phyloP scores from a whole-genome alignment of 2,329 filamentous ascomycete genomes.

The Epichloe typhina region DNA sequence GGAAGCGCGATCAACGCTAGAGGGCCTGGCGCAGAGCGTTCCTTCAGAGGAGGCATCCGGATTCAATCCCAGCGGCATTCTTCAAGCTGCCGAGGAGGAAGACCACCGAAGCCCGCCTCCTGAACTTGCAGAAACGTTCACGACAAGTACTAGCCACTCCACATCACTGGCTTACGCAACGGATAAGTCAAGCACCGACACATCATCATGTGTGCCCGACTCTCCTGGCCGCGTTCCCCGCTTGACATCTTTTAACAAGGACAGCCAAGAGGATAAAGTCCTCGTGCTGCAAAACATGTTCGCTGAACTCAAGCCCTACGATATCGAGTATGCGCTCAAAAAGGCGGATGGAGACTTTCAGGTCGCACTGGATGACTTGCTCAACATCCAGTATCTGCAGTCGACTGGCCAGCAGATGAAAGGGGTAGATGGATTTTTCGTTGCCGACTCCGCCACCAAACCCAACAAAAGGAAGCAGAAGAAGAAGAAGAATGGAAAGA shows the following conservation, averaged over 20 bases:
- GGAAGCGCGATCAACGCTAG: constrained; percentile 44
- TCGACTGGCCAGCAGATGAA: constrained; percentile 50
- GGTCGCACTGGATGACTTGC: constrained; percentile 62
- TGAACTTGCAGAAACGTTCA: constrained; percentile 10
- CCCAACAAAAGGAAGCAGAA: constrained; percentile 26
- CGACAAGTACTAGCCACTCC: constrained; percentile 16
- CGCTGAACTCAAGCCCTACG: constrained; percentile 49
- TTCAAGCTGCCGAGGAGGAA: constrained; percentile 24
- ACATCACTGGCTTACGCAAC: constrained; percentile 16
- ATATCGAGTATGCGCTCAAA: constrained; percentile 52
- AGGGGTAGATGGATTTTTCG: constrained; percentile 72
- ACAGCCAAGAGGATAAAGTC: constrained; percentile 48
- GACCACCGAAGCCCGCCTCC: constrained; percentile 3
- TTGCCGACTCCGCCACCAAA: constrained; percentile 30
- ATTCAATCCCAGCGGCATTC: constrained; percentile 67
- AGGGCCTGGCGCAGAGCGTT: constrained; percentile 52
- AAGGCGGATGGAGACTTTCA: constrained; percentile 56
- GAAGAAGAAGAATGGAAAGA: constrained; percentile 17
- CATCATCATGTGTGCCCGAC: constrained; percentile 14
- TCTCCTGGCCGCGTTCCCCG: constrained; percentile 12
- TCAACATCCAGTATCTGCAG: constrained; percentile 68
- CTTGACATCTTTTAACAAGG: constrained; percentile 22
- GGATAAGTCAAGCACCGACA: constrained; percentile 12
- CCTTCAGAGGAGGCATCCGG: constrained; percentile 54
- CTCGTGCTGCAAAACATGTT: constrained; percentile 57